phyloP scores from a whole-genome alignment of 192 early-diverging fungal species.

The Umbelopsis vinacea region DNA sequence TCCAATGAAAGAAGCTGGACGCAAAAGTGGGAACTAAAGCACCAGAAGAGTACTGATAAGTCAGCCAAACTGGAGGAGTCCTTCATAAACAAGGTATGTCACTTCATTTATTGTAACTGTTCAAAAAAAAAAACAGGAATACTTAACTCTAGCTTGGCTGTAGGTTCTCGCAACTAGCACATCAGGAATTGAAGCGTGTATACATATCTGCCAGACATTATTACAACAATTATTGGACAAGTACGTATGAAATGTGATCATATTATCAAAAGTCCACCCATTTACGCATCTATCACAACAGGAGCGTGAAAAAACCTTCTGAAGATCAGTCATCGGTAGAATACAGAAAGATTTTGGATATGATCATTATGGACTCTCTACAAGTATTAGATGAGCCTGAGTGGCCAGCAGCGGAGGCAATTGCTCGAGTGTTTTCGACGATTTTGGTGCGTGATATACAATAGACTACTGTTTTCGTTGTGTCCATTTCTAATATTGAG shows the following conservation, averaged over 20 bases:
- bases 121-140: neutral
- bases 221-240: slow-evolving; percentile 7
- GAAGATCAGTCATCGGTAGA: slow-evolving; percentile 60
- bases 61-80: neutral
- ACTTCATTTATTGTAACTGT: slow-evolving; percentile 2
- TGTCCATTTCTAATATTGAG: neutral
- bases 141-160: neutral
- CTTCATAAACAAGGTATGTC: slow-evolving; percentile 13
- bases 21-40: slow-evolving; percentile 31
- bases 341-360: slow-evolving; percentile 73
- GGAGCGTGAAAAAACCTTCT: neutral
- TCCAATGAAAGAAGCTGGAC: slow-evolving; percentile 33
- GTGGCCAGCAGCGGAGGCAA: slow-evolving; percentile 88
- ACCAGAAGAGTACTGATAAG: slow-evolving; percentile 1
- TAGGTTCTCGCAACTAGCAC: slow-evolving; percentile 3
- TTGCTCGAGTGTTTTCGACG: slow-evolving; percentile 66
- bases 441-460: slow-evolving; percentile 57
- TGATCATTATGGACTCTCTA: slow-evolving; percentile 73
- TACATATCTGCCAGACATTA: neutral
- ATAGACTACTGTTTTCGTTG: neutral
- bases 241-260: neutral
- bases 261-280: neutral
- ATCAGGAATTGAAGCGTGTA: neutral
- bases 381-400: slow-evolving; percentile 79
- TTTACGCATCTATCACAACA: neutral